Conservation (phyloP, 176 grass and related monocot genomes). For the Oryza meridionalis region DNA sequence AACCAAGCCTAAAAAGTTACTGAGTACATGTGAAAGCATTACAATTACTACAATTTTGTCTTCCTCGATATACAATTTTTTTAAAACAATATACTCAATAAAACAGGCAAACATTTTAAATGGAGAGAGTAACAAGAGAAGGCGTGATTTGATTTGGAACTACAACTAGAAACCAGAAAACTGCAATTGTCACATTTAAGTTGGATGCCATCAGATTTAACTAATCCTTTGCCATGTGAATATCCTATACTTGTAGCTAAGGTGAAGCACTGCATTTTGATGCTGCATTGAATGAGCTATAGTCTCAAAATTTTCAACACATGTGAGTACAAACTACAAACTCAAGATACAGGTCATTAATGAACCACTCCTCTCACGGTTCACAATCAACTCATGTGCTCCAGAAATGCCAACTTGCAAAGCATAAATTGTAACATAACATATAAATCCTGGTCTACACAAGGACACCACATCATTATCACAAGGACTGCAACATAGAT, state of each 20-base stretch:
- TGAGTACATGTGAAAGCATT: neutral
- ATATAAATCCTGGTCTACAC: neutral
- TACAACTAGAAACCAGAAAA: constrained; percentile 6
- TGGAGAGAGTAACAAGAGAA: neutral
- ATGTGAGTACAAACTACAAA: neutral
- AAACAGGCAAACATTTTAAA: neutral
- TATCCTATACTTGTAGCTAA: neutral
- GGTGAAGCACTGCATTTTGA: neutral
- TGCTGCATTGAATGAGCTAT: neutral
- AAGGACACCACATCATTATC: constrained; percentile 11
- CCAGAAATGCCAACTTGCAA: constrained; percentile 2
- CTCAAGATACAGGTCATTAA: neutral
- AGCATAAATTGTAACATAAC: neutral
- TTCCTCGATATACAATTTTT: neutral
- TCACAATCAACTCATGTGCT: constrained; percentile 6
- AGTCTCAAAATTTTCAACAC: neutral
- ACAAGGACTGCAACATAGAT: constrained; percentile 13
- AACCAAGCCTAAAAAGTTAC: neutral
- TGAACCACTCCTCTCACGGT: neutral
- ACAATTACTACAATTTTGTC: neutral
- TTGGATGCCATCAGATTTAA: constrained; percentile 9
- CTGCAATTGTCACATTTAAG: neutral
- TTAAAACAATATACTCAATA: neutral
- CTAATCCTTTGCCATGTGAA: neutral
- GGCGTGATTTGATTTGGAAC: neutral